Conservation (phyloP, 768 basidiomycete species). For the Rhodotorula babjevae region DNA sequence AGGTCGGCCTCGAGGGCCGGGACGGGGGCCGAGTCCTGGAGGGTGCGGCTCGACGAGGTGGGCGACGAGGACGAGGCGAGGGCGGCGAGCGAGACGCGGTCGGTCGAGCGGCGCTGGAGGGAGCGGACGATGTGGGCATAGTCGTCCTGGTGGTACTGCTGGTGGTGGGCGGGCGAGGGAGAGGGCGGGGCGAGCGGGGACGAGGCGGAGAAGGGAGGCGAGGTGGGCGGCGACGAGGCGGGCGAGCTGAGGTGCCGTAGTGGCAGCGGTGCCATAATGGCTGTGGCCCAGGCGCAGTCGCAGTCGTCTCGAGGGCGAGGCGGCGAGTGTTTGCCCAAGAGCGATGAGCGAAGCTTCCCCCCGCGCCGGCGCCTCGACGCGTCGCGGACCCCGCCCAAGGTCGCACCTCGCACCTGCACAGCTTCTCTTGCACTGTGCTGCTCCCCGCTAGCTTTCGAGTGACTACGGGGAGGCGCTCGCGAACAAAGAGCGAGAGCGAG, state of each 20-base stretch:
- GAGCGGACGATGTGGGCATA: constrained; percentile 18
- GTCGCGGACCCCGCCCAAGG: too few species aligned
- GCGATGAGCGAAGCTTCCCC: too few species aligned
- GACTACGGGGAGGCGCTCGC: too few species aligned
- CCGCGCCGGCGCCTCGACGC: too few species aligned
- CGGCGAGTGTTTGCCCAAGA: too few species aligned
- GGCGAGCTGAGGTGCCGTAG: too few species aligned
- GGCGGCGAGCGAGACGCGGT: neutral
- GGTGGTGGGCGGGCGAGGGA: neutral
- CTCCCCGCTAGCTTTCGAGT: too few species aligned
- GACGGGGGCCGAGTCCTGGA: neutral
- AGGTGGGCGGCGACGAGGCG: neutral
- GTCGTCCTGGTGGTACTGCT: neutral
- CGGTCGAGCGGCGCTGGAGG: constrained; percentile 13
- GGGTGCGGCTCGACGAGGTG: neutral
- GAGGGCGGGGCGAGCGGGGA: neutral
- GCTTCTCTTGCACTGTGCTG: too few species aligned
- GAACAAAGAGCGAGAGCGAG: too few species aligned
- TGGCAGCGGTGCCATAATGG: neutral
- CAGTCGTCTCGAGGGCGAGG: too few species aligned
- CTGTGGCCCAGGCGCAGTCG: too few species aligned
- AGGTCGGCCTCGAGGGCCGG: constrained; percentile 31
- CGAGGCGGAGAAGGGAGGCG: neutral
- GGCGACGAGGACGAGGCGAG: neutral
- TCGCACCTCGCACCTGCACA: too few species aligned